phyloP scores from a whole-genome alignment of 148 eudicot species.

The Chenopodium formosanum region DNA sequence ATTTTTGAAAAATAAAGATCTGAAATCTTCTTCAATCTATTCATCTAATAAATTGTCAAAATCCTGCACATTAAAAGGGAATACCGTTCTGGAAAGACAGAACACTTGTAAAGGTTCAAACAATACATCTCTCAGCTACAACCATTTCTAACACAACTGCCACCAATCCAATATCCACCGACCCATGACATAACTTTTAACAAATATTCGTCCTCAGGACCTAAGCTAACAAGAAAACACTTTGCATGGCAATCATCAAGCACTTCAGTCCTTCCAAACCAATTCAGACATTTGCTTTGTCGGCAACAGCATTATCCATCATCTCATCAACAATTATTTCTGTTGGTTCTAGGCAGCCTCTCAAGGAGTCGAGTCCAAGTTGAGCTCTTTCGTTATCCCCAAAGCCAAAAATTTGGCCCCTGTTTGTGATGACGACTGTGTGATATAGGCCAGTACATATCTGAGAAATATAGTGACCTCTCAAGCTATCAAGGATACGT shows the following conservation, averaged over 20 bases:
- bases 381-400: conserved; percentile 96
- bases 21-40: background rate
- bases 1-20: background rate
- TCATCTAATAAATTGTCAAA: background rate
- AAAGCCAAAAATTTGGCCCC: conserved; percentile 81
- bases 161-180: background rate
- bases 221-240: background rate
- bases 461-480: conserved; percentile 66
- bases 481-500: conserved; percentile 61
- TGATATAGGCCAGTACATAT: conserved; percentile 94
- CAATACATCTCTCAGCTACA: background rate
- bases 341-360: conserved; percentile 74
- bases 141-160: background rate
- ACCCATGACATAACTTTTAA: background rate
- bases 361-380: conserved; percentile 72
- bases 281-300: conserved; percentile 16
- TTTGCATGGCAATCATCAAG: background rate
- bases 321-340: conserved; percentile 54
- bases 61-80: background rate
- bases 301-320: conserved; percentile 19
- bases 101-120: background rate
- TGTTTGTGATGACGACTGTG: conserved; percentile 67
- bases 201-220: background rate
- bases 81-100: background rate
- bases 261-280: background rate